Percentiles rank a stretch among this genome's conserved stretches.
These are phyloP conservation scores for Plectranthus barbatus DNA, from an alignment of 257 asterid genomes.

Conservation along the genomic window DNA sequence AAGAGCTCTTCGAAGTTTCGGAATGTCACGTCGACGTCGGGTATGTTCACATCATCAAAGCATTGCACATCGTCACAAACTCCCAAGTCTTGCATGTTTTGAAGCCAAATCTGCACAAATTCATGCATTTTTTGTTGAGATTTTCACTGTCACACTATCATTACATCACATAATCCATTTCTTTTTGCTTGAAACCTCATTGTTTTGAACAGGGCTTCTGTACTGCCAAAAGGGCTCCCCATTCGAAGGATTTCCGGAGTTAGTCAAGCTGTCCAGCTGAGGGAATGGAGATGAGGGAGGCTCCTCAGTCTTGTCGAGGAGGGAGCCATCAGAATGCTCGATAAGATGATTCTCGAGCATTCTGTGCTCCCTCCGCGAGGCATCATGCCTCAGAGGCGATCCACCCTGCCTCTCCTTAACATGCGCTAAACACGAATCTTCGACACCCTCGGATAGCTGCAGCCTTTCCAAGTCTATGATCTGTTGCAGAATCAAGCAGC, in stretches of 20 bases:
- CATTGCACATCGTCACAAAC: constrained; percentile 56
- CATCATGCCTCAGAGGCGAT: constrained; percentile 8
- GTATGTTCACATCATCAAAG: constrained; percentile 57
- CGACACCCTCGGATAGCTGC: constrained; percentile 41
- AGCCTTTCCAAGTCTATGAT: constrained; percentile 52
- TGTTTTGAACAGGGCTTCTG: constrained; percentile 44
- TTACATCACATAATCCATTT: too few relatives aligned
- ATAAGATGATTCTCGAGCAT: constrained; percentile 15
- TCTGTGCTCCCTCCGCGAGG: constrained; percentile 21
- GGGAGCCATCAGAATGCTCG: constrained; percentile 25
- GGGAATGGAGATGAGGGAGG: constrained; percentile 34
- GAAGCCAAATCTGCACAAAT: constrained; percentile 70
- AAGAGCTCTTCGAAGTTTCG: constrained; percentile 74
- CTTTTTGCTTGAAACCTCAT: constrained; percentile 39
- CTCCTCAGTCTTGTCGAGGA: constrained; percentile 27
- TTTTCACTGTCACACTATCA: too few relatives aligned
- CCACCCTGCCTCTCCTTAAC: too few relatives aligned
- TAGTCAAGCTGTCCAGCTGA: constrained; percentile 34
- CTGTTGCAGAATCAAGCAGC: constrained; percentile 47
- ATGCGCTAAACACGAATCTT: constrained; percentile 16
- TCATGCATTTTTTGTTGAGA: too few relatives aligned
- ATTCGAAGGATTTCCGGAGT: constrained; percentile 18
- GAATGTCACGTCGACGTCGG: constrained; percentile 72
- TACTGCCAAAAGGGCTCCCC: constrained; percentile 57
- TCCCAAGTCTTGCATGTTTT: constrained; percentile 82